A percentile compares a stretch with the other conserved stretches of the same genome.
Evolutionary conservation across 106 monocot genomes (phyloP).

Genomic region (Allium fistulosum): DNA sequence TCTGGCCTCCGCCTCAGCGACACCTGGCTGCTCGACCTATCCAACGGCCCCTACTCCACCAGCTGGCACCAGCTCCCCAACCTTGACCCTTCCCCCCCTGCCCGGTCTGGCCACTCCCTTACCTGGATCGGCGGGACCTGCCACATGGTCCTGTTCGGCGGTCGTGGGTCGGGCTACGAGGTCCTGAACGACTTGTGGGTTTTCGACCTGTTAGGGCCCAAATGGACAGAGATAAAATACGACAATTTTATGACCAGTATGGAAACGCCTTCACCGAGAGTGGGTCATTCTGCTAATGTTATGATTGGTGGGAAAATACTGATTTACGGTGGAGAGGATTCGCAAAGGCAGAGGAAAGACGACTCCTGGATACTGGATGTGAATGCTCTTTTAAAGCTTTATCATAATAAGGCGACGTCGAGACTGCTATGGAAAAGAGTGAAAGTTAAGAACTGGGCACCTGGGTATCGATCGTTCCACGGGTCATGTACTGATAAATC

Average conservation of each 20-base stretch:
- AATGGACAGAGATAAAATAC: slow-evolving; percentile 63
- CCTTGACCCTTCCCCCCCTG: slow-evolving; percentile 28
- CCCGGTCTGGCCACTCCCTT: slow-evolving; percentile 85
- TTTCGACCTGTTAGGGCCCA: slow-evolving; percentile 39
- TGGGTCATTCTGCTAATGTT: slow-evolving; percentile 67
- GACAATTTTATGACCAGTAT: slow-evolving; percentile 13
- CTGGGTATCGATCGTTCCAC: slow-evolving; percentile 68
- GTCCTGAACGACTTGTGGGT: slow-evolving; percentile 87
- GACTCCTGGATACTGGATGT: slow-evolving; percentile 82
- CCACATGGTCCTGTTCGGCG: slow-evolving; percentile 72
- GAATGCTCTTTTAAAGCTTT: slow-evolving; percentile 7
- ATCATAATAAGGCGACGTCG: slow-evolving; percentile 11
- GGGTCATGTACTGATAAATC: slow-evolving; percentile 56
- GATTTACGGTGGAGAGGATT: slow-evolving; percentile 88
- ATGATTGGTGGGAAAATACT: slow-evolving; percentile 65
- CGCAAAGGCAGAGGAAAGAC: slow-evolving; percentile 65
- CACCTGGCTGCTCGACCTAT: slow-evolving; percentile 69
- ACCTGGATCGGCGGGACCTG: slow-evolving; percentile 49
- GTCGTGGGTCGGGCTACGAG: slow-evolving; percentile 66
- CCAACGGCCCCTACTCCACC: slow-evolving; percentile 18
- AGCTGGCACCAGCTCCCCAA: slow-evolving; percentile 51
- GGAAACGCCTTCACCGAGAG: slow-evolving; percentile 49
- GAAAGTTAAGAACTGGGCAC: slow-evolving; percentile 37
- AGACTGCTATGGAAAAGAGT: slow-evolving; percentile 62
- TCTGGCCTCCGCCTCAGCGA: slow-evolving; percentile 61